These are phyloP conservation scores for Athelia psychrophila DNA, from an alignment of 1,284 basidiomycete genomes.

Conservation along the genomic window DNA sequence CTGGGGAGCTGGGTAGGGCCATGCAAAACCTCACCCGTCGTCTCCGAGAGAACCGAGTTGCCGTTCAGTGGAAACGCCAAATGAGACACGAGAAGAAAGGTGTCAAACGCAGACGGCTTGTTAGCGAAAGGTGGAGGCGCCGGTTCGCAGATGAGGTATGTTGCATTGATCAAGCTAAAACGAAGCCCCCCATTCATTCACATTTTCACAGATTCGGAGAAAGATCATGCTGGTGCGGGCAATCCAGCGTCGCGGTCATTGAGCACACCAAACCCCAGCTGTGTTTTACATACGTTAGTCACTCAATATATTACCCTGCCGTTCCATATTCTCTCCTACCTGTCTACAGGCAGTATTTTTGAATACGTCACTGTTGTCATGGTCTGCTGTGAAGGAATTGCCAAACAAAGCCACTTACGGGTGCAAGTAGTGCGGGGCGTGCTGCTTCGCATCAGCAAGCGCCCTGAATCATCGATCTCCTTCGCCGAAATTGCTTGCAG, in stretches of 20 bases:
- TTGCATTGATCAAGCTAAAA: conserved; percentile 8
- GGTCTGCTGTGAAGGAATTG: too few relatives aligned
- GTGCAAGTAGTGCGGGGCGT: too few relatives aligned
- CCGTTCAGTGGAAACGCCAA: conserved; percentile 26
- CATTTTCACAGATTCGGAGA: conserved; percentile 52
- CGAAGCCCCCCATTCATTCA: too few relatives aligned
- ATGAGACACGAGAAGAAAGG: conserved; percentile 74
- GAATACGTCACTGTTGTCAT: too few relatives aligned
- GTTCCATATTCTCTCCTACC: too few relatives aligned
- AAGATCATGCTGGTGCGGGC: conserved; percentile 55
- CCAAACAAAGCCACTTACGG: too few relatives aligned
- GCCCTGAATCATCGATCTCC: too few relatives aligned
- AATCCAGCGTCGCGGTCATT: conserved; percentile 52
- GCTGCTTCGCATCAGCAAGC: too few relatives aligned
- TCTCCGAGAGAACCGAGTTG: conserved; percentile 56
- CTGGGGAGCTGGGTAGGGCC: conserved; percentile 37
- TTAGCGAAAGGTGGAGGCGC: conserved; percentile 64
- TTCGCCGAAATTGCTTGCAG: too few relatives aligned
- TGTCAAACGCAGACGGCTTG: conserved; percentile 58
- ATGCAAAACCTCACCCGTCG: conserved; percentile 49
- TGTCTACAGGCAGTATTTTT: too few relatives aligned
- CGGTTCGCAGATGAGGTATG: conserved; percentile 68
- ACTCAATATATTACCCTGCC: neutral
- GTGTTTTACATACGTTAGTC: conserved; percentile 5
- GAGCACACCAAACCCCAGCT: conserved; percentile 10